These are phyloP conservation scores for Botrytis sinoallii DNA, from an alignment of 2,329 filamentous ascomycete species.

Conservation along the genomic window DNA sequence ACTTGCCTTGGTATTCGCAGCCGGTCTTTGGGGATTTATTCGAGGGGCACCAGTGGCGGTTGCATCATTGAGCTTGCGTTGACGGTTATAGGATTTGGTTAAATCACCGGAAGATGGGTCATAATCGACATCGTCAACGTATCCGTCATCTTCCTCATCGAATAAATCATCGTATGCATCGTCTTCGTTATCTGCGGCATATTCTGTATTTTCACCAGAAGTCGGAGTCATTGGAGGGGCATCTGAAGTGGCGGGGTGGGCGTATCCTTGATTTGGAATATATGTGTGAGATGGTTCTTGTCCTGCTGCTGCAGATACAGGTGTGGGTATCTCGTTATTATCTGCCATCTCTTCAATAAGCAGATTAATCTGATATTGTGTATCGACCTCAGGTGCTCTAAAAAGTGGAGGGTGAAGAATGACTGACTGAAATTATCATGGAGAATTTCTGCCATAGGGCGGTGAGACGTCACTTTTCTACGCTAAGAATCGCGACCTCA, in stretches of 20 bases:
- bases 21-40: constrained; percentile 74
- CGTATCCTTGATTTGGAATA: constrained; percentile 48
- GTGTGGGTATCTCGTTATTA: constrained; percentile 15
- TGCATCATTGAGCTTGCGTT: constrained; percentile 61
- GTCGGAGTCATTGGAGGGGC: constrained; percentile 36
- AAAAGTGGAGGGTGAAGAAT: constrained; percentile 1
- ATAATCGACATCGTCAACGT: constrained; percentile 55
- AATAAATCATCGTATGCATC: constrained; percentile 47
- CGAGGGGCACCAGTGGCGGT: constrained; percentile 52
- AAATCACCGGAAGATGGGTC: constrained; percentile 62
- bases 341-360: constrained; percentile 25
- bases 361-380: neutral
- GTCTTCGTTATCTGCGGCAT: constrained; percentile 40
- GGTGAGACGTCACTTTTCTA: constrained; percentile 6
- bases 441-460: constrained; percentile 14
- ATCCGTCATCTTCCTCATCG: constrained; percentile 61
- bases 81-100: constrained; percentile 82
- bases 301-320: constrained; percentile 40
- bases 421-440: constrained; percentile 14
- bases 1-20: constrained; percentile 72
- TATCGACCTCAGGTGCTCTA: neutral
- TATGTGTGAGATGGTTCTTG: constrained; percentile 47
- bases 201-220: constrained; percentile 35
- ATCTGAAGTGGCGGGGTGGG: constrained; percentile 39
- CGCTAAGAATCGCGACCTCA: constrained; percentile 18